phyloP scores from a whole-genome alignment of 768 basidiomycete genomes.

The Phlebiopsis gigantea region DNA sequence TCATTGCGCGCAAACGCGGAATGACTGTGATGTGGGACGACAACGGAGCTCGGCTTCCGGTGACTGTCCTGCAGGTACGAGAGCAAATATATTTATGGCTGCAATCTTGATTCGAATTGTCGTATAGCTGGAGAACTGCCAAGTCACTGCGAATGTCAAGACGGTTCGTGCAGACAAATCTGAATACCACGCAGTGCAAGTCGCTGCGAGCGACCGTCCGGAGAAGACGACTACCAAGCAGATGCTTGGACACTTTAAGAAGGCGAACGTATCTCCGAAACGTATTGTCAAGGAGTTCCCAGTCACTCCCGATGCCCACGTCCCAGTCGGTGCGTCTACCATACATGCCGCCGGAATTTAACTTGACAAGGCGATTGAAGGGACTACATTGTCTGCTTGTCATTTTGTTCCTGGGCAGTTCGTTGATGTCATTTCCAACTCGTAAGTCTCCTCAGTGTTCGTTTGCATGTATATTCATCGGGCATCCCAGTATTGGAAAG shows the following conservation, averaged over 20 bases:
- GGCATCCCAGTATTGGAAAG: slow-evolving; percentile 74
- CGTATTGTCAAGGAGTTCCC: slow-evolving; percentile 83
- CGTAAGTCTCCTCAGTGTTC: slow-evolving; percentile 47
- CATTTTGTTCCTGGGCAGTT: slow-evolving; percentile 98
- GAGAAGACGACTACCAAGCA: slow-evolving; percentile 67
- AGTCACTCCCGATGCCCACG: slow-evolving; percentile 82
- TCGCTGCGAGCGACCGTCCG: slow-evolving; percentile 76
- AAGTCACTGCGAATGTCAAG: slow-evolving; percentile 77
- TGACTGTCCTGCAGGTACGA: slow-evolving; percentile 87
- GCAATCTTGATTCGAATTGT: background rate
- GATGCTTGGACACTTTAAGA: slow-evolving; percentile 88
- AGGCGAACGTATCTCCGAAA: slow-evolving; percentile 79
- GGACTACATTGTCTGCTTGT: slow-evolving; percentile 82
- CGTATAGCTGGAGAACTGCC: slow-evolving; percentile 75
- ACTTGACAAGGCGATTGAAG: slow-evolving; percentile 31
- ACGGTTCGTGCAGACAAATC: slow-evolving; percentile 60
- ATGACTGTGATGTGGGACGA: slow-evolving; percentile 94
- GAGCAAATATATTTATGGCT: background rate
- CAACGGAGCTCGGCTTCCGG: slow-evolving; percentile 81
- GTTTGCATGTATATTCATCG: background rate
- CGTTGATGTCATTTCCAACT: slow-evolving; percentile 87
- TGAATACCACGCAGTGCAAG: slow-evolving; percentile 88
- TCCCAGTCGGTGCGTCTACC: slow-evolving; percentile 70
- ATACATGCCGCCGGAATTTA: background rate
- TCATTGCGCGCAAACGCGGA: slow-evolving; percentile 92